Base-by-base conservation (phyloP, 768 basidiomycete genomes). In the Pleurotus citrinopileatus region DNA sequence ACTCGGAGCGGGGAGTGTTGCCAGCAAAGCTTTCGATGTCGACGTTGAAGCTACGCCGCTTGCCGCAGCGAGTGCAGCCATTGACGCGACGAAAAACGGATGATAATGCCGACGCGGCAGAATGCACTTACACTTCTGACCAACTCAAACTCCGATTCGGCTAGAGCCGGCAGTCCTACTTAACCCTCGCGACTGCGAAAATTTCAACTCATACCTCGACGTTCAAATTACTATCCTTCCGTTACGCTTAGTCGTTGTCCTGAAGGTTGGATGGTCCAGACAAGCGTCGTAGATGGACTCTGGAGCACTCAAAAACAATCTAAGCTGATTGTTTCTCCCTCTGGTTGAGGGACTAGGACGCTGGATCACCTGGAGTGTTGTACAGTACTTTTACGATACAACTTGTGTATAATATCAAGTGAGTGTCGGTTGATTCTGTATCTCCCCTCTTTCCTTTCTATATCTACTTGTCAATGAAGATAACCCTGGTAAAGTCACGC, bases 361-460 rank as follows among this genome's bases (percentile, higher is more conserved):
- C 89, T 78, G 84, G 90, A 92, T 86, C 85, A 92, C 90, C 90
- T 91, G 87, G 88, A 81, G 87, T 68, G 73, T 69, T 82, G 78
- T 69, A 89, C 84, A 90, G 74, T 55, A 60, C 53, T 57, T 57
- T 53, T 44, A 47, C 48, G 43, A 54, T 52, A 46, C 57, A 57
- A 56, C 59, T 20, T 52, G 52, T 28, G 55, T 61, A 47, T 61
- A 50, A 42, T 36, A 54, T 53, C 19, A 65, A 53, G 20, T 43
- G 52, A 45, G 37, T 45, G 32, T 51, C 37, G 36, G 59, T 68
- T 74, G 62, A 71, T 71, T 56, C n/a, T n/a, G n/a, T n/a, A n/a
- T n/a, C n/a, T n/a, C n/a, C n/a, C n/a, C n/a, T n/a, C 29, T 62
- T 56, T 55, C 19, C 47, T 59, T 12, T 42, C 57, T 55, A 54